Base-by-base conservation (phyloP, 306 rosid species). In the Malus orientalis region DNA sequence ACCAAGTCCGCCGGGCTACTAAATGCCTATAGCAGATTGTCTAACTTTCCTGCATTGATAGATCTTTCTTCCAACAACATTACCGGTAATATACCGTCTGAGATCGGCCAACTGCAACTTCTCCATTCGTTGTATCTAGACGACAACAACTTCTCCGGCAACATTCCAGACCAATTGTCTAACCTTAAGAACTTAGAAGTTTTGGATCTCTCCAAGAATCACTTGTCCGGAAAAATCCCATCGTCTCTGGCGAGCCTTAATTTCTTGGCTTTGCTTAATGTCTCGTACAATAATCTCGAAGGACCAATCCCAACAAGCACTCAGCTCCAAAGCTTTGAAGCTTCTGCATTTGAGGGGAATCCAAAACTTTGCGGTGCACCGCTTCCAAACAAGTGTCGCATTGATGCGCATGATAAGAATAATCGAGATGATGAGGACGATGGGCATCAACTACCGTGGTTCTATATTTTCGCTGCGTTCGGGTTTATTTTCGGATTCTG, bases 111-210 rank as follows among this genome's bases (percentile, higher is more conserved):
- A 23, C 25, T 23, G 25, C 25, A 23, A 3, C 33, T 22, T 59
- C 8, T 25, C 8, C 18, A 4, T 5, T 0, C 0, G 9, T 11
- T 12, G 3, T 0, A 1, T 25, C 36, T 60, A 11, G 9, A 1
- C 4, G 1, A 2, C 32, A 23, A 59, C 64, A 12, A 11, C 33
- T 60, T 11, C 19, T 60, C 8, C 2, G 18, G 65, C 16, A 1
- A 22, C 30, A 60, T 60, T 25, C 65, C 8, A 12, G 9, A 25
- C 65, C 65, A 25, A 60, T 25, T 60, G 5, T 60, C 65, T 2
- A 25, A 60, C 65, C 19, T 25, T 2, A 60, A 25, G 16, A 4
- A 60, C 3, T 12, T 60, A 12, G 7, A 25, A 1, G 8, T 0
- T 60, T 60, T 60, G 18, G 1, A 11, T 12, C 33, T 60, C 36